Evolutionary conservation across 2,329 filamentous ascomycete species (phyloP).

Genomic region (Lomentospora prolificans): DNA sequence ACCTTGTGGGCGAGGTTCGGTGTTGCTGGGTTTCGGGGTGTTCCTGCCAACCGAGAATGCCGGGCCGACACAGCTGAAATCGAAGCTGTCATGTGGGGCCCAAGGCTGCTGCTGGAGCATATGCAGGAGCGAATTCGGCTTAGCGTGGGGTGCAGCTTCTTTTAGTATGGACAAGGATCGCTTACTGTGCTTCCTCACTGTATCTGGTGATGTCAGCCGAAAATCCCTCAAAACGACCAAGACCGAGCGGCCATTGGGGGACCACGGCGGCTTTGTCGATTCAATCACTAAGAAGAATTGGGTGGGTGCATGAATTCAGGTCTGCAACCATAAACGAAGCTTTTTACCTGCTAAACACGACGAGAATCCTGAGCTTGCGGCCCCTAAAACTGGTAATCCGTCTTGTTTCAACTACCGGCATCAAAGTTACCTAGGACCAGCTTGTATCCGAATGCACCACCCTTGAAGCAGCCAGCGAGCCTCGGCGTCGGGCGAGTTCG

Average conservation of each 20-base stretch:
- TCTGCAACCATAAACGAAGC: too few species aligned
- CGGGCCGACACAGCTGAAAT: not conserved
- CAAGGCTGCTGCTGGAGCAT: not conserved
- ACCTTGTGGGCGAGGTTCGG: not conserved
- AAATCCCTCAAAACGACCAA: conserved; percentile 7
- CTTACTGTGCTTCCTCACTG: not conserved
- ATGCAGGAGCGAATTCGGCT: not conserved
- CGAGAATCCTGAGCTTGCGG: too few species aligned
- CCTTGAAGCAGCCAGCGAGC: too few species aligned
- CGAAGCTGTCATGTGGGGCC: not conserved
- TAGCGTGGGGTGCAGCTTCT: not conserved
- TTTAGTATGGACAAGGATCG: not conserved
- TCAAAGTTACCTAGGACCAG: too few species aligned
- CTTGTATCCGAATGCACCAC: too few species aligned
- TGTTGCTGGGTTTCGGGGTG: not conserved
- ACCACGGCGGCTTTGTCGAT: not conserved
- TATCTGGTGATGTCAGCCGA: not conserved
- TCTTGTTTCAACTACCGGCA: too few species aligned
- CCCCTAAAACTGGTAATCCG: too few species aligned
- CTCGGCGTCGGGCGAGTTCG: conserved; percentile 4
- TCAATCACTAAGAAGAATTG: not conserved
- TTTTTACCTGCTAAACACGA: too few species aligned
- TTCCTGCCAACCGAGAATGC: not conserved
- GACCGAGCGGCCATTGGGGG: not conserved
- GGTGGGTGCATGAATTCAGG: not conserved